Evolutionary conservation across 2,329 filamentous ascomycete species (phyloP).

Genomic region (Pseudonectria buxi): DNA sequence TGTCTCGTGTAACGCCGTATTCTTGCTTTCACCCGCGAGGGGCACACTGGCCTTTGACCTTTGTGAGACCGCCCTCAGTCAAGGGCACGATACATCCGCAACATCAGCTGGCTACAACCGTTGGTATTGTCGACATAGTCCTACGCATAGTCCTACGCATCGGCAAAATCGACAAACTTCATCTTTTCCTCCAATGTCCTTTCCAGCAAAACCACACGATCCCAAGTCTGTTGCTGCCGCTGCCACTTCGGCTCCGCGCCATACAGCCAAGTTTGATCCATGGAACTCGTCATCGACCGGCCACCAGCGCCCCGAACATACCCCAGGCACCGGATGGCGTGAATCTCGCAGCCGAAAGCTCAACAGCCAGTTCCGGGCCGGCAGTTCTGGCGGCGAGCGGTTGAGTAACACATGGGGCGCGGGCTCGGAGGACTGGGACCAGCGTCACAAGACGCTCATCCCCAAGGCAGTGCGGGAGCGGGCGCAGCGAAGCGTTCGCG

Average conservation of each 20-base stretch:
- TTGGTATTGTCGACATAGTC: no score
- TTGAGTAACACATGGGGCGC: constrained; percentile 60
- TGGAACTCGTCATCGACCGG: constrained; percentile 71
- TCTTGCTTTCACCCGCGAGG: no score
- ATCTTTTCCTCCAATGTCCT: no score
- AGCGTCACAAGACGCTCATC: constrained; percentile 36
- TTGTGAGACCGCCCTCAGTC: no score
- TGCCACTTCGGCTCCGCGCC: constrained; percentile 33
- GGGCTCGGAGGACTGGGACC: constrained; percentile 51
- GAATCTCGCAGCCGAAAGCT: constrained; percentile 64
- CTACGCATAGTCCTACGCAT: no score
- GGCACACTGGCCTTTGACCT: no score
- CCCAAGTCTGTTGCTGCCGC: constrained; percentile 18
- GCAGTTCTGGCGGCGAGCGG: constrained; percentile 50
- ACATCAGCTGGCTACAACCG: no score
- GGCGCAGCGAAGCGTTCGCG: constrained; percentile 39
- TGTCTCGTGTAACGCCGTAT: no score
- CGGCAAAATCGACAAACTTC: no score
- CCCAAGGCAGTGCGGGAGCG: constrained; percentile 35
- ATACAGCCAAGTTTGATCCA: constrained; percentile 49
- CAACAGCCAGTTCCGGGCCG: constrained; percentile 57
- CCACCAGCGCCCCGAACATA: constrained; percentile 69
- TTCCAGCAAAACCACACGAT: constrained; percentile 1
- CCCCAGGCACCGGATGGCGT: constrained; percentile 61
- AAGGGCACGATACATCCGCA: no score